These are phyloP conservation scores for Pseudonitzschia multistriata DNA, from an alignment of 108 stramenopile genomes.

Conservation along the genomic window DNA sequence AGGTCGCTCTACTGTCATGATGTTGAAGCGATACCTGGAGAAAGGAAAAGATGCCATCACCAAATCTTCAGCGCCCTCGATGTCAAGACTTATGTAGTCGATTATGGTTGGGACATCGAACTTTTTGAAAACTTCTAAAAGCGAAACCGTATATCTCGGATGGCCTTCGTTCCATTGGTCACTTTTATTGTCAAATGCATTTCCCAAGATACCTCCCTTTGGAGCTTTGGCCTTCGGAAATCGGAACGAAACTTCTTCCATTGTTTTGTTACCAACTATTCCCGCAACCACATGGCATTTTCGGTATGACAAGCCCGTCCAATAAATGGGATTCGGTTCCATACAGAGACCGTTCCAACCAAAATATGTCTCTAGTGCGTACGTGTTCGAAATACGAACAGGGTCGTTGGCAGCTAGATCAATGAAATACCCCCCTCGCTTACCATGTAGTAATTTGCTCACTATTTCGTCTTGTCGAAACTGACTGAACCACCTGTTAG, in stretches of 20 bases:
- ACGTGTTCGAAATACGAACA: slow-evolving; percentile 43
- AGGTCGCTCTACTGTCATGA: slow-evolving; percentile 59
- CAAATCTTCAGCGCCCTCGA: slow-evolving; percentile 69
- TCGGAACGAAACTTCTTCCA: slow-evolving; percentile 44
- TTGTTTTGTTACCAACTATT: slow-evolving; percentile 40
- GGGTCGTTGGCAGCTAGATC: slow-evolving; percentile 68
- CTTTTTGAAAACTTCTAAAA: slow-evolving; percentile 44
- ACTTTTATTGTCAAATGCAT: slow-evolving; percentile 46
- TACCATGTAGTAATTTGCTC: slow-evolving; percentile 20
- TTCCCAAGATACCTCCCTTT: slow-evolving; percentile 59
- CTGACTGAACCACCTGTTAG: slow-evolving; percentile 47
- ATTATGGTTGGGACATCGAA: slow-evolving; percentile 48
- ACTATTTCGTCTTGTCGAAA: slow-evolving; percentile 50
- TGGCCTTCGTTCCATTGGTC: slow-evolving; percentile 10
- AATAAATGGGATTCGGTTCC: slow-evolving; percentile 56
- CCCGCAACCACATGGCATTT: slow-evolving; percentile 47
- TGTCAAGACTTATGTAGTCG: slow-evolving; percentile 67
- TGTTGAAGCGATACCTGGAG: slow-evolving; percentile 36
- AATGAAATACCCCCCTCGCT: slow-evolving; percentile 52
- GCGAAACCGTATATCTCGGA: slow-evolving; percentile 37
- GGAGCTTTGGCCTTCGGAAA: slow-evolving; percentile 31
- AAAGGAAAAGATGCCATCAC: slow-evolving; percentile 61
- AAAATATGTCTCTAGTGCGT: slow-evolving; percentile 40
- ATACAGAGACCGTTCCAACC: slow-evolving; percentile 51
- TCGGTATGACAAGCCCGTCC: slow-evolving; percentile 48